Base-by-base conservation (phyloP, 139 green algal species). In the Yamagishiella unicocca region DNA sequence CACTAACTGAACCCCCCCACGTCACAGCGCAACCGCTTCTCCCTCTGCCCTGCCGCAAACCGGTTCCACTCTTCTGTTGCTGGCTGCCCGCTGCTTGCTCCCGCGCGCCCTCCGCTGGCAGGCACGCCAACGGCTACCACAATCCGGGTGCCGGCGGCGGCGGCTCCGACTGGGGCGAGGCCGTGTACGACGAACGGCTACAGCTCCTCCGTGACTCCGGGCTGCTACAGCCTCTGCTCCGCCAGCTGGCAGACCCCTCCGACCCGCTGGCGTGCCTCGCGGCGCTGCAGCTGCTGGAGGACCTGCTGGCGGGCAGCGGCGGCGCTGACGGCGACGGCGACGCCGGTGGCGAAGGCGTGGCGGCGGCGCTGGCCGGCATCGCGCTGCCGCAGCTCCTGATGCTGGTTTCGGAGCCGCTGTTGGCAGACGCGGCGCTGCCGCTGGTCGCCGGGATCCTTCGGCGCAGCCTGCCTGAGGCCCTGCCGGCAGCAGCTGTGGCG, bases 281-380 rank as follows among this genome's bases (percentile, higher is more conserved):
- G 70, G 53, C 87, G 76, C 83, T 87, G 33, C 88, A 83, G 66
- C 31, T 84, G 35, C 88, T 91, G 83, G 67, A 81, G 42, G 79
- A 75, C 17, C 42, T 85, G n/a, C 40, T 85, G 31, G 79, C 78
- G 19, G 58, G 31, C 58, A 9, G 7, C 22, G 50, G 14, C 6
- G 53, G 6, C 35, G 35, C 5, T 4, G 43, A 42, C 2, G 33
- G 4, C 1, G 53, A 55, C 61, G 61, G 38, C 29, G 79, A 33
- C 40, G 72, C 29, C 27, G 29, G 4, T 29, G 43, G 10, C 9
- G 5, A 9, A 6, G 77, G 77, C 25, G 25, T 58, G 61, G 87
- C 79, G 42, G 67, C 67, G n/a, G 45, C 42, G 22, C 55, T 91
- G 9, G 62, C 83, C 24, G 66, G 50, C 42, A 40, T 89, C 38